phyloP scores from a whole-genome alignment of 2,329 filamentous ascomycete species.

The Arthrobotrys musiformis region DNA sequence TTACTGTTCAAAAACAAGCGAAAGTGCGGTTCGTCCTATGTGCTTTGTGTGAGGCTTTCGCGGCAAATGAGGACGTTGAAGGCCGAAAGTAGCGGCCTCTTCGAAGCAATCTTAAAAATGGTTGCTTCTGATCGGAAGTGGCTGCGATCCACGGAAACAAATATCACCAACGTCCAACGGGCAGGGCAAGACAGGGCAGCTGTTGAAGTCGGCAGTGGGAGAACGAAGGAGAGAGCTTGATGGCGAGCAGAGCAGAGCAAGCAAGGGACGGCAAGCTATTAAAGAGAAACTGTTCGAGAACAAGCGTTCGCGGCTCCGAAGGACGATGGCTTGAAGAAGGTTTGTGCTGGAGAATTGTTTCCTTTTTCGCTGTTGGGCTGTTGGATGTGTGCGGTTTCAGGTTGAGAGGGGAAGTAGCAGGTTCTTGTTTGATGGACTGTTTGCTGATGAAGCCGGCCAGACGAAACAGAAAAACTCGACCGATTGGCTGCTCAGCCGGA shows the following conservation, averaged over 20 bases:
- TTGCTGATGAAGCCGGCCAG: constrained; percentile 21
- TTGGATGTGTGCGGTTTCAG: constrained; percentile 42
- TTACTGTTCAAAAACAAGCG: constrained; percentile 16
- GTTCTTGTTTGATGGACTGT: constrained; percentile 16
- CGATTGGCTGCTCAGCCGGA: not conserved
- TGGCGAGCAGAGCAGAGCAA: constrained; percentile 21
- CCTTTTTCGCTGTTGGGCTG: constrained; percentile 22
- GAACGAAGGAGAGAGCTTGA: constrained; percentile 18
- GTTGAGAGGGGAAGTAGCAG: constrained; percentile 48
- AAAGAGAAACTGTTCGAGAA: constrained; percentile 25
- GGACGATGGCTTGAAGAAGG: not conserved
- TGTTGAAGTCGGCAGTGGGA: not conserved
- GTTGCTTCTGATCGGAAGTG: constrained; percentile 20
- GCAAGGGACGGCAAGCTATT: constrained; percentile 33
- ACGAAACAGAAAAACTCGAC: not conserved
- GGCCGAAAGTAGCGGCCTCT: constrained; percentile 17
- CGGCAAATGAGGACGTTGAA: constrained; percentile 20
- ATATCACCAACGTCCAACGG: not conserved
- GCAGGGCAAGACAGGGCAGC: not conserved
- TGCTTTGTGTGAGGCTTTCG: constrained; percentile 23
- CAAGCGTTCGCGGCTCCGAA: constrained; percentile 24
- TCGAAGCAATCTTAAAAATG: constrained; percentile 11
- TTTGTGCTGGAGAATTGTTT: not conserved
- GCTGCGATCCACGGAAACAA: constrained; percentile 8
- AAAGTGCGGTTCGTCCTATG: constrained; percentile 2